Base-by-base conservation (phyloP, 1,139 yeast genomes). In the Scheffersomyces insectosa region DNA sequence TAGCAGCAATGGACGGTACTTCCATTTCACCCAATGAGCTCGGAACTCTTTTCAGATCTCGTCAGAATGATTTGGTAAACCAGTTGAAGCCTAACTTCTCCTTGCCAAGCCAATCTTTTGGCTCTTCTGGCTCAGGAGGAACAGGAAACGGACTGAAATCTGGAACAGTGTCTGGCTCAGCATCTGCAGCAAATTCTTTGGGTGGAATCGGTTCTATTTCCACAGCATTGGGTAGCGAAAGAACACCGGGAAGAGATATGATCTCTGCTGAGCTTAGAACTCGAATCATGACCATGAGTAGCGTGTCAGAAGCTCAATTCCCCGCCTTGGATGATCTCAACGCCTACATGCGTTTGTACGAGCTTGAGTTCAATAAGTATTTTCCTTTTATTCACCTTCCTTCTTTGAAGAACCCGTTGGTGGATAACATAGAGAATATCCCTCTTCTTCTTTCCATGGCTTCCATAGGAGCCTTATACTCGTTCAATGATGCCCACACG, bases 401-500 rank as follows among this genome's bases (percentile, higher is more conserved):
- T 10, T 75, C 90, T 3, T 70, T 87, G 45, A 68, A 76, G 46
- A 80, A 82, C 46, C 75, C 80, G 0, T 65, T 75, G 55, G 82
- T 79, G 13, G 72, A 73, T 36, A 74, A 75, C 48, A 62, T 74
- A 44, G 88, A 84, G 40, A 85, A 86, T 59, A 82, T 86, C 45
- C 93, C 96, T 1, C 68, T 90, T 42, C 63, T 89, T n/a, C 68
- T 89, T 42, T 80, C 93, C 10, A 87, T 90, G 80, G 86, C 95
- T 1, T 86, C 96, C 16, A 80, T 90, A 47, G 98, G 98, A 36
- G 96, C 97, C 0, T 70, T 90, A 25, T 88, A 88, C 56, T 81
- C 88, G 1, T 88, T 86, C 64, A 95, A 90, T 60, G 86, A 88
- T 23, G 71, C 83, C 33, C 87, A 87, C 57, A 87, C 96, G 0